Conservation (phyloP, 116 monocot genomes). For the Trichopus zeylanicus region DNA sequence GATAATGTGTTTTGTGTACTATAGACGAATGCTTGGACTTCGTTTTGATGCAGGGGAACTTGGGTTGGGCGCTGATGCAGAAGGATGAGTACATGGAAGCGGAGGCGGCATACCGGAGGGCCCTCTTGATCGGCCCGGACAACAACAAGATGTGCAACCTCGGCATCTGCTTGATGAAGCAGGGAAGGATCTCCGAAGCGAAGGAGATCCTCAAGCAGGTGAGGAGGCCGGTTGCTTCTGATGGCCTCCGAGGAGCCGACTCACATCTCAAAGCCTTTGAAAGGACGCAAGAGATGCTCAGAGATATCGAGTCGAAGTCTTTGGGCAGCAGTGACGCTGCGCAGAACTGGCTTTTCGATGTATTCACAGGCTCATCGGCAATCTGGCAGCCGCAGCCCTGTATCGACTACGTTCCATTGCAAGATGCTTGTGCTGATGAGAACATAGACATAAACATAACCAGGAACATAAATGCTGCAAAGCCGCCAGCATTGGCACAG, state of each 20-base stretch:
- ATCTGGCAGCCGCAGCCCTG: slow-evolving; percentile 80
- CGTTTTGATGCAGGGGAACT: slow-evolving; percentile 51
- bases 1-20: not conserved
- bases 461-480: too few relatives aligned
- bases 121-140: slow-evolving; percentile 64
- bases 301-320: slow-evolving; percentile 57
- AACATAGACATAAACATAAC: too few relatives aligned
- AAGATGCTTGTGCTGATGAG: slow-evolving; percentile 47
- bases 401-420: slow-evolving; percentile 13
- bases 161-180: slow-evolving; percentile 93
- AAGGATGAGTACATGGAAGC: slow-evolving; percentile 76
- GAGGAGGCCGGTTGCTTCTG: slow-evolving; percentile 33
- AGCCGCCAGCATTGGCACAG: too few relatives aligned
- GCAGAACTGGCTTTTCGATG: slow-evolving; percentile 20
- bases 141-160: slow-evolving; percentile 99
- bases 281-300: slow-evolving; percentile 48
- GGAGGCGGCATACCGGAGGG: slow-evolving; percentile 65
- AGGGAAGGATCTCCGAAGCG: slow-evolving; percentile 69
- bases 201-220: slow-evolving; percentile 74
- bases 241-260: slow-evolving; percentile 58
- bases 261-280: slow-evolving; percentile 19
- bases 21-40: not conserved
- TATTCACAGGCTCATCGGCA: slow-evolving; percentile 22
- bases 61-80: slow-evolving; percentile 99
- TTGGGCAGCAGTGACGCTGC: not conserved